phyloP scores from a whole-genome alignment of 148 eudicot species.

The Hydrangea macrophylla region DNA sequence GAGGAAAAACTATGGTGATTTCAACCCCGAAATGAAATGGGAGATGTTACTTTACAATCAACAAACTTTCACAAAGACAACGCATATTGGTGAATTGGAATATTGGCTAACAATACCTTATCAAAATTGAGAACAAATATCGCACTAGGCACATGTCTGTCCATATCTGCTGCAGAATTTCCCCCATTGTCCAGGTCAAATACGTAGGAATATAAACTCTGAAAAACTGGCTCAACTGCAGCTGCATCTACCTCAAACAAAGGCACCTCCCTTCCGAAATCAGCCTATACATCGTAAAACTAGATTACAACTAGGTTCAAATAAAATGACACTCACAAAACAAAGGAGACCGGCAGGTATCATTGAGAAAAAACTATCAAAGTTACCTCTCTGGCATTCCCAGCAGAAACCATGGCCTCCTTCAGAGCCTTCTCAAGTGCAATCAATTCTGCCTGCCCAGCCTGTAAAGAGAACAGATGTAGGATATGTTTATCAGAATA shows the following conservation, averaged over 20 bases:
- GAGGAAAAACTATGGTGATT: not conserved
- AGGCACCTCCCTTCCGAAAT: conserved; percentile 93
- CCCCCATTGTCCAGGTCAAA: conserved; percentile 67
- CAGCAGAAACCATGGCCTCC: conserved; percentile 73
- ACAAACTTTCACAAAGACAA: not conserved
- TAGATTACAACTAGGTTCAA: conserved; percentile 7
- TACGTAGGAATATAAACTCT: conserved; percentile 74
- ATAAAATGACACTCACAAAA: not conserved
- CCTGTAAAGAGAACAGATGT: conserved; percentile 44
- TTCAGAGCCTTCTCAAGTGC: conserved; percentile 80
- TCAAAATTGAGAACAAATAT: conserved; percentile 91
- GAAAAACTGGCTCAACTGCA: conserved; percentile 77
- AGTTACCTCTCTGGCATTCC: conserved; percentile 90
- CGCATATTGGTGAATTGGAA: not conserved
- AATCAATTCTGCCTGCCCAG: conserved; percentile 80
- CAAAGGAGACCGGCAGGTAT: not conserved
- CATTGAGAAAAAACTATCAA: conserved; percentile 5
- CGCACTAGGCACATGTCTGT: conserved; percentile 82
- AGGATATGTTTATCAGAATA: not conserved
- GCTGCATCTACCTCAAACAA: conserved; percentile 95
- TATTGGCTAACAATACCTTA: conserved; percentile 47
- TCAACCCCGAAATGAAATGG: not conserved
- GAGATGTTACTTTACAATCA: not conserved
- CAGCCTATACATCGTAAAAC: conserved; percentile 46
- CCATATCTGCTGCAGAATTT: conserved; percentile 47